Evolutionary conservation across 1,139 yeast genomes (phyloP).

Genomic region (Taphrina deformans): DNA sequence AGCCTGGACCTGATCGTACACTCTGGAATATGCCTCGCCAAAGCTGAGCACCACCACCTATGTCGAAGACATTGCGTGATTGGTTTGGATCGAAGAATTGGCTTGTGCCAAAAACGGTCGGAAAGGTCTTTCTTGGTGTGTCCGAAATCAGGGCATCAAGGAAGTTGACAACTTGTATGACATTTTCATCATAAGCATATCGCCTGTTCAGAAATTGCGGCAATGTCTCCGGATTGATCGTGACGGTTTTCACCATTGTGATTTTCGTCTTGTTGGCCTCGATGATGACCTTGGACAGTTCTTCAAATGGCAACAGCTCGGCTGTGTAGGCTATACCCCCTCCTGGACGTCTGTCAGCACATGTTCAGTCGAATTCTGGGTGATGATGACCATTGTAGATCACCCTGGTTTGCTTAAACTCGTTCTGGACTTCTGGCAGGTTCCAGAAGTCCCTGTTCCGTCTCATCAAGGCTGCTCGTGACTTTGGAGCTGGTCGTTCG

Average conservation of each 20-base stretch:
- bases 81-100: constrained; percentile 27
- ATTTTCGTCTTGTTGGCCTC: constrained; percentile 27
- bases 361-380: not conserved
- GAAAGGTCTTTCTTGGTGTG: constrained; percentile 34
- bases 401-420: constrained; percentile 29
- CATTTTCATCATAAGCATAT: constrained; percentile 35
- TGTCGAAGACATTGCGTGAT: constrained; percentile 26
- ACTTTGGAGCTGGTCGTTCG: constrained; percentile 24
- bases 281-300: constrained; percentile 27
- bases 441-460: constrained; percentile 32
- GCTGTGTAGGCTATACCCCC: constrained; percentile 35
- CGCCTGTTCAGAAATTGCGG: constrained; percentile 31
- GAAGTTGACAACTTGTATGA: constrained; percentile 35
- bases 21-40: constrained; percentile 39
- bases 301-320: constrained; percentile 34
- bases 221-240: constrained; percentile 35
- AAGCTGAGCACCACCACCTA: constrained; percentile 38
- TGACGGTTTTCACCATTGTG: constrained; percentile 33
- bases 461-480: constrained; percentile 15
- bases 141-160: constrained; percentile 37
- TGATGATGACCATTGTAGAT: constrained; percentile 35
- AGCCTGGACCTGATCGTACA: constrained; percentile 38
- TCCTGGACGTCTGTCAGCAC: constrained; percentile 9
- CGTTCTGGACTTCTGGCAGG: constrained; percentile 26
- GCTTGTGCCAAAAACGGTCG: constrained; percentile 34